phyloP scores from a whole-genome alignment of 2,329 filamentous ascomycete species.

The Apiospora koreana region DNA sequence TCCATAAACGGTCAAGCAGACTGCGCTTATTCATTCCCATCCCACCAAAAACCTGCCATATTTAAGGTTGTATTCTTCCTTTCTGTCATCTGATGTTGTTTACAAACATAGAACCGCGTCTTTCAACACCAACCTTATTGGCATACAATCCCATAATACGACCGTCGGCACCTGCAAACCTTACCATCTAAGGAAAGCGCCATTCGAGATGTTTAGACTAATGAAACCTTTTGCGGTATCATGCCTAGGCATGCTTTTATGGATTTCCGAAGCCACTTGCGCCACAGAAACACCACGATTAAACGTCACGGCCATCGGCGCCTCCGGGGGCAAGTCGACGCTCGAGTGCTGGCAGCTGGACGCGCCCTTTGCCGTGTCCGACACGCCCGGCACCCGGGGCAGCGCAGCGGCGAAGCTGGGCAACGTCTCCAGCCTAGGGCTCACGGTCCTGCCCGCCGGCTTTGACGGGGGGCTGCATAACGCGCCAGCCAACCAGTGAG shows the following conservation, averaged over 20 bases:
- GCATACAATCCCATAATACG: not conserved
- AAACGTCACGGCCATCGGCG: conserved; percentile 19
- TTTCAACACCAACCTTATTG: too few species aligned
- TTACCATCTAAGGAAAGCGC: too few species aligned
- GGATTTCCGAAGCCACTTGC: not conserved
- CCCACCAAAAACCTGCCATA: not conserved
- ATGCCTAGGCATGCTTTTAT: not conserved
- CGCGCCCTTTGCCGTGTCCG: conserved; percentile 35
- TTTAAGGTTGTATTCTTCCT: not conserved
- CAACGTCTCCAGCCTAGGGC: conserved; percentile 33
- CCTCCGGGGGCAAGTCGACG: conserved; percentile 44
- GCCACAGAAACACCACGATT: not conserved
- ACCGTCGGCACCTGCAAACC: too few species aligned
- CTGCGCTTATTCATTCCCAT: not conserved
- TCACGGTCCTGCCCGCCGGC: conserved; percentile 35
- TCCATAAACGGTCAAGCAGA: not conserved
- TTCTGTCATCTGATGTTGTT: not conserved
- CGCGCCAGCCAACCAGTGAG: conserved; percentile 41
- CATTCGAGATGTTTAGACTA: not conserved
- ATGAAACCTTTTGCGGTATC: too few species aligned
- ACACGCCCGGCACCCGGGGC: conserved; percentile 33
- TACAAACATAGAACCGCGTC: not conserved
- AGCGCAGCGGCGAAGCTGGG: conserved; percentile 33
- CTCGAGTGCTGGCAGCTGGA: conserved; percentile 47
- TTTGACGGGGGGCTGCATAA: conserved; percentile 43